Evolutionary conservation across 805 yeast species (phyloP).

Genomic region (Blastobotrys terrestris): DNA sequence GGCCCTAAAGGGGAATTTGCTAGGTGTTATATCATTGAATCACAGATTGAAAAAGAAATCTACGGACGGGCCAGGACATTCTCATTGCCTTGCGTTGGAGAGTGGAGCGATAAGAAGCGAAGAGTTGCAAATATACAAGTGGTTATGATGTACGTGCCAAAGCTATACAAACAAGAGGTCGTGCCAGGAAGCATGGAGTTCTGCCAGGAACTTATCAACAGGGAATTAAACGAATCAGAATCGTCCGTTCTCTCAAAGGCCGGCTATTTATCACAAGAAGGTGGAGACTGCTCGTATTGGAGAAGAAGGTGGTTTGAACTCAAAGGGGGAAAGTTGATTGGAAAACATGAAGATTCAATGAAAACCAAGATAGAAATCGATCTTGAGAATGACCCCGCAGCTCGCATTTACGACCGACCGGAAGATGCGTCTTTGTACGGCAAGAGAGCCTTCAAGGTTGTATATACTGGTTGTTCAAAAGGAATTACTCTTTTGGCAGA

Average conservation of each 20-base stretch:
- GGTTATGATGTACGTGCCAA: constrained; percentile 53
- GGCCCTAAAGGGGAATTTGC: constrained; percentile 45
- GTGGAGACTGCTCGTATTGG: constrained; percentile 77
- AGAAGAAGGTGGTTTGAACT: constrained; percentile 69
- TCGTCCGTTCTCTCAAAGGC: constrained; percentile 20
- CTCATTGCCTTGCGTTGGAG: constrained; percentile 63
- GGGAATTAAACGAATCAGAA: constrained; percentile 1
- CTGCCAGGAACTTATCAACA: constrained; percentile 31
- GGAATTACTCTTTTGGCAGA: constrained; percentile 1
- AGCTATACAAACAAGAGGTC: constrained; percentile 34
- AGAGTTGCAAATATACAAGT: constrained; percentile 50
- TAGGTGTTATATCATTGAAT: constrained; percentile 60
- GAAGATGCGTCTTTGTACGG: background rate
- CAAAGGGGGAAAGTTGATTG: constrained; percentile 63
- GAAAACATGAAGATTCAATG: constrained; percentile 51
- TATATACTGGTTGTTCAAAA: background rate
- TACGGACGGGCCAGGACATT: constrained; percentile 48
- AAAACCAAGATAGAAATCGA: constrained; percentile 15
- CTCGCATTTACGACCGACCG: constrained; percentile 28
- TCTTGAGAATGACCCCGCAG: constrained; percentile 18
- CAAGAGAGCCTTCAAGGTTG: background rate
- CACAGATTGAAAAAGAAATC: constrained; percentile 49
- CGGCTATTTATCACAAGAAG: constrained; percentile 80
- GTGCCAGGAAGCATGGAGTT: constrained; percentile 43
- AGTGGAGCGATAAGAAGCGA: constrained; percentile 45